phyloP scores from a whole-genome alignment of 2,329 filamentous ascomycete genomes.

The Chrysoporthe cubensis region DNA sequence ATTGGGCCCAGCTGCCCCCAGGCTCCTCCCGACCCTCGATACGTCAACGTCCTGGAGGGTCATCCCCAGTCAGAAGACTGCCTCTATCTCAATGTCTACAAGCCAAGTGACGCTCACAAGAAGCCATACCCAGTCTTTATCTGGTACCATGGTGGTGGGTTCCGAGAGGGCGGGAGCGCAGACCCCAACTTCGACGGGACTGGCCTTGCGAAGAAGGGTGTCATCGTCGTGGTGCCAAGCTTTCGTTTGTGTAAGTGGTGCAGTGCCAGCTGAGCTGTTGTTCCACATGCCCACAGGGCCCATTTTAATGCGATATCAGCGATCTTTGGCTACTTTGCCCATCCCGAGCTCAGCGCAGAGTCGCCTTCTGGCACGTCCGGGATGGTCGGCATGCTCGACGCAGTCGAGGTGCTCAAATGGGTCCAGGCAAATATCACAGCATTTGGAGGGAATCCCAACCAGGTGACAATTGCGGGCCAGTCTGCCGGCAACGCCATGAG shows the following conservation, averaged over 20 bases:
- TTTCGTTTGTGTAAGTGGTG: slow-evolving; percentile 11
- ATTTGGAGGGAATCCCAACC: slow-evolving; percentile 1
- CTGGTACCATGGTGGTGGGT: slow-evolving; percentile 14
- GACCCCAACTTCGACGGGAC: slow-evolving; percentile 13
- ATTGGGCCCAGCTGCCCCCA: slow-evolving; percentile 9
- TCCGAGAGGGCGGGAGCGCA: slow-evolving; percentile 14
- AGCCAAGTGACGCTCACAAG: slow-evolving; percentile 11
- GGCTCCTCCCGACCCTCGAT: slow-evolving; percentile 6
- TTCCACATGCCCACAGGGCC: not conserved
- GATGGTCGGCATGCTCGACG: slow-evolving; percentile 13
- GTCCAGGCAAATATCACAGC: slow-evolving; percentile 3
- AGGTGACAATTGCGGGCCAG: slow-evolving; percentile 7
- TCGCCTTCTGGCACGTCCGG: slow-evolving; percentile 9
- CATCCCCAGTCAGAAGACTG: slow-evolving; percentile 15
- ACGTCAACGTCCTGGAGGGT: slow-evolving; percentile 8
- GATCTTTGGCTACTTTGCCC: slow-evolving; percentile 9
- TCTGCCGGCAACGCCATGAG: slow-evolving; percentile 7
- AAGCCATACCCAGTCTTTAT: slow-evolving; percentile 10
- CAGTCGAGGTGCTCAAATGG: not conserved
- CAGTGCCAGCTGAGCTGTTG: not conserved
- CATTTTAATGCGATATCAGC: not conserved
- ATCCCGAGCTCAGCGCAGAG: slow-evolving; percentile 10
- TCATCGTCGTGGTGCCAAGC: slow-evolving; percentile 7
- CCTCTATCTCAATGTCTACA: slow-evolving; percentile 11
- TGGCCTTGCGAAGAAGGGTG: slow-evolving; percentile 8